Base-by-base conservation (phyloP, 306 rosid genomes). In the Begonia fuchsioides region DNA sequence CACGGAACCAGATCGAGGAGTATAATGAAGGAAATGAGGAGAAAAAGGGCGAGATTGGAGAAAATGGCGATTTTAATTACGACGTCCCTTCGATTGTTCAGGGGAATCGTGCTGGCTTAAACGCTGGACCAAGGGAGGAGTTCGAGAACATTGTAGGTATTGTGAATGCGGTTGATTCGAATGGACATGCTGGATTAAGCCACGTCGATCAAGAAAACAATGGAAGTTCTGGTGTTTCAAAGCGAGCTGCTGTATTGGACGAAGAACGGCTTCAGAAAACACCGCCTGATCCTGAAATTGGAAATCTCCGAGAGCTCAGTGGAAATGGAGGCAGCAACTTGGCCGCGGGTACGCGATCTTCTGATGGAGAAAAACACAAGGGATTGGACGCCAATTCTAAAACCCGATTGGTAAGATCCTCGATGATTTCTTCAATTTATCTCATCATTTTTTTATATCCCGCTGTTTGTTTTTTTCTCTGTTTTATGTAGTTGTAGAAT, bases 401-500 rank as follows among this genome's bases (percentile, higher is more conserved):
- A 67, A 44, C 58, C 16, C 71, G 73, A 70, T 50, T 32, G 47
- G 86, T 84, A 63, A 54, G 79, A 17, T 17, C 9, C 44, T 51
- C 8, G 52, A 2, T 35, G 52, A 2, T 35, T 32, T 35, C 19
- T 4, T 46, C 39, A 16, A 57, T n/a, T 52, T 12, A 17, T 17
- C 17, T 38, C 18, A 9, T 38, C 32, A 38, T 20, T 44, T 10
- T 11, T 2, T 46, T 20, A 13, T 32, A 16, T 17, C 17, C 32
- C 4, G 10, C 9, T 17, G 18, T 14, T 39, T 19, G 13, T 13
- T 1, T 35, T 35, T 4, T n/a, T 41, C 14, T 41, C 13, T 41
- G 45, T 41, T 41, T 41, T n/a, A 2, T 11, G 12, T 41, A 1
- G 12, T 10, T 41, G 13, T 41, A 10, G 45, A 41, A 41, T 41